Conservation (phyloP, 2,329 filamentous ascomycete genomes). For the Penicillium sp. region DNA sequence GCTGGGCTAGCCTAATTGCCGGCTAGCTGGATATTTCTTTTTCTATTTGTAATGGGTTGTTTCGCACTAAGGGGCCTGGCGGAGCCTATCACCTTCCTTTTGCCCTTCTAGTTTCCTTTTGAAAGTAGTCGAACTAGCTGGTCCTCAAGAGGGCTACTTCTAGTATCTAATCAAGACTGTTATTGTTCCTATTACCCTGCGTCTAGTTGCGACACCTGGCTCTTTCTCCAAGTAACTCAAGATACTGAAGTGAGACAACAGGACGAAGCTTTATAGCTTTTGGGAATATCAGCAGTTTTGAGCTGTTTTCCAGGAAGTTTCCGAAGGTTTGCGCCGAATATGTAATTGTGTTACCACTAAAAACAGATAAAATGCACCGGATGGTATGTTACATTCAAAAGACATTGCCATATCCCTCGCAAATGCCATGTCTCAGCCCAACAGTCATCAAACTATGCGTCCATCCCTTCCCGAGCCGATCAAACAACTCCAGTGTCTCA, state of each 20-base stretch:
- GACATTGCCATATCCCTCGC: background rate
- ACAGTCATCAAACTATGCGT: slow-evolving; percentile 37
- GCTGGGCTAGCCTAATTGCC: background rate
- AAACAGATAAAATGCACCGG: slow-evolving; percentile 4
- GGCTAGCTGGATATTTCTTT: background rate
- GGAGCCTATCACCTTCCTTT: no score
- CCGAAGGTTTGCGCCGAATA: slow-evolving; percentile 10
- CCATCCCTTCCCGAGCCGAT: background rate
- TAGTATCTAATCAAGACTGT: no score
- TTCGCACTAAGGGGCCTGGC: no score
- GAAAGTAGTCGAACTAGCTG: no score
- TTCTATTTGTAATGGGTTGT: background rate
- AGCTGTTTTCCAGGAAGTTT: background rate
- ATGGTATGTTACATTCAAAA: slow-evolving; percentile 20
- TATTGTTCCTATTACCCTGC: no score
- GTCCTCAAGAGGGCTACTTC: no score
- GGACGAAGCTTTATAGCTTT: slow-evolving; percentile 5
- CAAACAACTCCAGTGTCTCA: slow-evolving; percentile 35
- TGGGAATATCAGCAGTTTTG: background rate
- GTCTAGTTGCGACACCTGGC: no score
- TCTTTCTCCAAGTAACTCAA: no score
- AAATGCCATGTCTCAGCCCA: background rate
- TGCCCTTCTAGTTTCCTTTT: no score
- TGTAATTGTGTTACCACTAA: slow-evolving; percentile 5
- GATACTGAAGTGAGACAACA: background rate